Percentiles rank a stretch among this genome's conserved stretches.
Evolutionary conservation across 192 early-diverging fungal genomes (phyloP).

Genomic region (Umbelopsis ramanniana): DNA sequence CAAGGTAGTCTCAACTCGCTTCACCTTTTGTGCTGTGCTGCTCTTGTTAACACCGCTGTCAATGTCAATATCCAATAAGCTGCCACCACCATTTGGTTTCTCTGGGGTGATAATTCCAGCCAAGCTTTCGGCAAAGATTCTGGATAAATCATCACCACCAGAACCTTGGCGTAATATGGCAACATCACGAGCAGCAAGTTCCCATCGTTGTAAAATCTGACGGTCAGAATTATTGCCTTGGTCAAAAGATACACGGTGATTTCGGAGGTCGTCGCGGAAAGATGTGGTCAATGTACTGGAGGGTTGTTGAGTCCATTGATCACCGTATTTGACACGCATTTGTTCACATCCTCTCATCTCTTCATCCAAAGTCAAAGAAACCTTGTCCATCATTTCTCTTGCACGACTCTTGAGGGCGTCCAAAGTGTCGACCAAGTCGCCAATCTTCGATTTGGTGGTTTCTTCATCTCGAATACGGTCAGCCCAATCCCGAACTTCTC

Average conservation of each 20-base stretch:
- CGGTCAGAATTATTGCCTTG: conserved; percentile 70
- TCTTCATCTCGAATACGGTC: conserved; percentile 65
- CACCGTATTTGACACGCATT: conserved; percentile 79
- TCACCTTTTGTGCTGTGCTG: conserved; percentile 52
- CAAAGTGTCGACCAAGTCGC: conserved; percentile 63
- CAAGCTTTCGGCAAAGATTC: conserved; percentile 44
- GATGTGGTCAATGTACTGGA: conserved; percentile 72
- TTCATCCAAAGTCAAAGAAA: conserved; percentile 74
- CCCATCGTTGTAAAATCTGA: conserved; percentile 48
- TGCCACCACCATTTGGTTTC: conserved; percentile 36
- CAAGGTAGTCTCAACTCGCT: conserved; percentile 68
- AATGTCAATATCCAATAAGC: conserved; percentile 59
- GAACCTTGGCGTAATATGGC: conserved; percentile 49
- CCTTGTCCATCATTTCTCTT: conserved; percentile 66
- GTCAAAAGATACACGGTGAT: conserved; percentile 77
- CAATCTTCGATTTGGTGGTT: conserved; percentile 44
- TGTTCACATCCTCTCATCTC: conserved; percentile 87
- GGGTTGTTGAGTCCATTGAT: conserved; percentile 85
- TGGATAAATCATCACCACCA: conserved; percentile 45
- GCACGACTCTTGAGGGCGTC: conserved; percentile 70
- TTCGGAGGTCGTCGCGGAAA: conserved; percentile 77
- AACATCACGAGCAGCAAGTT: conserved; percentile 46
- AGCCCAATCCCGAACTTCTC: conserved; percentile 66
- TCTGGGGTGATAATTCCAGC: conserved; percentile 23
- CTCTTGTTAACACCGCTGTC: conserved; percentile 40